A percentile compares a stretch with the other conserved stretches of the same genome.
phyloP scores from a whole-genome alignment of 768 basidiomycete genomes.

The Suillus cothurnatus region DNA sequence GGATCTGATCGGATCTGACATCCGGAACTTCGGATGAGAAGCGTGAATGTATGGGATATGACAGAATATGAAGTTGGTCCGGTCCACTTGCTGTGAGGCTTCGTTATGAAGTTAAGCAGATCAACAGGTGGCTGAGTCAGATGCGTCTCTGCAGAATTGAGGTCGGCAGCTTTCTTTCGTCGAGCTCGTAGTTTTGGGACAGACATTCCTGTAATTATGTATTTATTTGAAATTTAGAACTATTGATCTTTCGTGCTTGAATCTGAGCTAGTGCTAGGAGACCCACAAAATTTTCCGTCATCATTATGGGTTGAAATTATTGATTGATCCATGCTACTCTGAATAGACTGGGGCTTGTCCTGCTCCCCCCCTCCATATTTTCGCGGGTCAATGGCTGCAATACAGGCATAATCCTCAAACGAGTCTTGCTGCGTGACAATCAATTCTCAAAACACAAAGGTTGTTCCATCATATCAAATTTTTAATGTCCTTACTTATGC shows the following conservation, averaged over 20 bases:
- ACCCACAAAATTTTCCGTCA: too few species aligned
- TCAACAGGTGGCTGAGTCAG: conserved; percentile 42
- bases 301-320: background rate
- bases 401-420: background rate
- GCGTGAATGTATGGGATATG: too few species aligned
- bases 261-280: background rate
- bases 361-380: background rate
- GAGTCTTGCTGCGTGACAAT: background rate
- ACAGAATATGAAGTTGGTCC: conserved; percentile 44
- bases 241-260: background rate
- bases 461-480: background rate
- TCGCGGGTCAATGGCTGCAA: background rate
- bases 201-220: conserved; percentile 39
- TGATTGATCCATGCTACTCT: background rate
- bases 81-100: conserved; percentile 44
- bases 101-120: conserved; percentile 61
- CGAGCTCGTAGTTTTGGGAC: conserved; percentile 70
- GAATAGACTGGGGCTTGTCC: background rate
- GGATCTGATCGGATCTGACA: too few species aligned
- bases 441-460: background rate
- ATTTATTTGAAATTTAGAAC: background rate
- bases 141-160: conserved; percentile 68
- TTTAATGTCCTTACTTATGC: background rate
- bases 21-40: too few species aligned
- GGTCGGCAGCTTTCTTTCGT: conserved; percentile 37